Conservation (phyloP, 306 rosid genomes). For the Bauhinia variegata region DNA sequence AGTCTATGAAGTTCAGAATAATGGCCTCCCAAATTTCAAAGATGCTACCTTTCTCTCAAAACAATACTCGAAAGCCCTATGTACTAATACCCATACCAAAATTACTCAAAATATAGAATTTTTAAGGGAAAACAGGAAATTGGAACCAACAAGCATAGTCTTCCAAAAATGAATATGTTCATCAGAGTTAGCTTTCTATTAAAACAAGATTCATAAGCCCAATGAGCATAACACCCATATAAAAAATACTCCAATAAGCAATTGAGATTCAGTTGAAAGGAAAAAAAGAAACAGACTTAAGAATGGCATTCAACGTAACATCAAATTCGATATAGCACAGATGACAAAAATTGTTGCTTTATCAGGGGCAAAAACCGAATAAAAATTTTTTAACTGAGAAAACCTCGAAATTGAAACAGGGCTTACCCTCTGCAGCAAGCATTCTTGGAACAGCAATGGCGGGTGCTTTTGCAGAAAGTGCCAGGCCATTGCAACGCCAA, state of each 20-base stretch:
- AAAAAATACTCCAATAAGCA: neutral
- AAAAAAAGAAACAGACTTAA: neutral
- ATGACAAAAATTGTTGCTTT: too few species aligned
- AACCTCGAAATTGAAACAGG: neutral
- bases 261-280: too few species aligned
- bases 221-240: neutral
- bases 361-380: neutral
- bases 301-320: neutral
- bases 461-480: slow-evolving; percentile 57
- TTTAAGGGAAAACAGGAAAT: too few species aligned
- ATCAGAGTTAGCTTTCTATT: neutral
- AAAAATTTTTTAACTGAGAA: neutral
- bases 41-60: too few species aligned
- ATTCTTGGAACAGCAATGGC: slow-evolving; percentile 68
- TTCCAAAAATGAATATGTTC: neutral
- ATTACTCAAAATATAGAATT: too few species aligned
- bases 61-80: too few species aligned
- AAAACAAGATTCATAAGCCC: neutral
- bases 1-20: neutral
- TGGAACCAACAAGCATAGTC: too few species aligned
- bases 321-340: neutral
- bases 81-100: too few species aligned
- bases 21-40: neutral
- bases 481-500: slow-evolving; percentile 92
- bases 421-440: slow-evolving; percentile 85